Conservation (phyloP, 768 basidiomycete species). For the Phanerodontia chrysosporium region DNA sequence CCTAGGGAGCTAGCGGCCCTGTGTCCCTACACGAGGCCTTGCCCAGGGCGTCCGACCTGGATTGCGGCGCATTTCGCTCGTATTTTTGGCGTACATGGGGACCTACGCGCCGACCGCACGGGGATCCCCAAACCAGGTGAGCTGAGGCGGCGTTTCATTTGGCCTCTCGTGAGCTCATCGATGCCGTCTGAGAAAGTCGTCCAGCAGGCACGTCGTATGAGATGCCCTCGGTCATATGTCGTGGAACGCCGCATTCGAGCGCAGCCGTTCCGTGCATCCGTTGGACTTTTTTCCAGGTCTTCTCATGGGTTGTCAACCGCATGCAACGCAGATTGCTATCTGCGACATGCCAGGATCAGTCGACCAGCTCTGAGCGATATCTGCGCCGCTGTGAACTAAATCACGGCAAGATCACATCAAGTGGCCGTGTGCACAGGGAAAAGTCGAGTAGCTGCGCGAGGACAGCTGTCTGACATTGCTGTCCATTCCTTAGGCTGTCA, state of each 20-base stretch:
- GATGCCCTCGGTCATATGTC: background rate
- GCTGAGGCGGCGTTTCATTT: background rate
- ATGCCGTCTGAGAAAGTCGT: background rate
- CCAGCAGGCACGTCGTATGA: background rate
- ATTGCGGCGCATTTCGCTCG: background rate
- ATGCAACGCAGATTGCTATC: too few relatives aligned
- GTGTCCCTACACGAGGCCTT: slow-evolving; percentile 2
- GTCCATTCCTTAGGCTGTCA: background rate
- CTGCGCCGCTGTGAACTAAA: background rate
- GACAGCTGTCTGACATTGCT: background rate
- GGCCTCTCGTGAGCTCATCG: background rate
- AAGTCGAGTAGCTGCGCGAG: background rate
- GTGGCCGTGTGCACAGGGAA: background rate
- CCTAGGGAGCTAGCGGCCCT: background rate
- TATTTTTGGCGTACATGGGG: background rate
- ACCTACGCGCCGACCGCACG: slow-evolving; percentile 2
- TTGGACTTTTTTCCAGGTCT: background rate
- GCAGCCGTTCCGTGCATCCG: background rate
- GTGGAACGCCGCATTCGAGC: background rate
- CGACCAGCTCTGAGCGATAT: background rate
- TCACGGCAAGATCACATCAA: background rate
- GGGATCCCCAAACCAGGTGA: background rate
- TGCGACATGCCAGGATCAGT: too few relatives aligned
- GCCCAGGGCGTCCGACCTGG: background rate
- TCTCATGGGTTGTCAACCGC: too few relatives aligned